A percentile compares a stretch with the other conserved stretches of the same genome.
Conservation (phyloP, 2,329 filamentous ascomycete species). For the Lasiodiplodia theobromae region DNA sequence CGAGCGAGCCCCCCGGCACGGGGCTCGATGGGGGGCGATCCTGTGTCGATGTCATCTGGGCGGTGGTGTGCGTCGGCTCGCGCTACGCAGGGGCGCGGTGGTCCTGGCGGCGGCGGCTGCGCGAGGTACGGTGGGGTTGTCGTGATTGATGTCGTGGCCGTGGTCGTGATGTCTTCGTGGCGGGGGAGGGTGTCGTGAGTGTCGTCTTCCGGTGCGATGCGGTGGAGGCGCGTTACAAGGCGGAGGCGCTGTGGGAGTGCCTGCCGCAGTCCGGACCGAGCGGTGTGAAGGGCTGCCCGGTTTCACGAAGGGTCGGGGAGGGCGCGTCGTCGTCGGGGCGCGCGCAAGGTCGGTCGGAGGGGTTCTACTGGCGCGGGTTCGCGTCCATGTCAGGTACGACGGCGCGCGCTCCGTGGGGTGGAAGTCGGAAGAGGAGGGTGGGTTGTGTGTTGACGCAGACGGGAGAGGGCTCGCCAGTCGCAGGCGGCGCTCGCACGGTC, state of each 20-base stretch:
- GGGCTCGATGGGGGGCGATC: conserved; percentile 42
- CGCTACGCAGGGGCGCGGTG: conserved; percentile 32
- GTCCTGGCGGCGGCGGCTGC: conserved; percentile 29
- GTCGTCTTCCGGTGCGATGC: conserved; percentile 29
- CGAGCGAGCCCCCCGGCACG: conserved; percentile 43
- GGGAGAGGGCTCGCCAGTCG: conserved; percentile 14
- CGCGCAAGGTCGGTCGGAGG: not conserved
- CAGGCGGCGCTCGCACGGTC: conserved; percentile 11
- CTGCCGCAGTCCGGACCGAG: conserved; percentile 22
- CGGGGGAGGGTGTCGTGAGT: conserved; percentile 28
- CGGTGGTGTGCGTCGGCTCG: conserved; percentile 33
- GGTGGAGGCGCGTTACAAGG: conserved; percentile 24
- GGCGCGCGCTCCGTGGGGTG: conserved; percentile 8
- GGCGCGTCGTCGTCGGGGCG: not conserved
- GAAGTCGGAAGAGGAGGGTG: conserved; percentile 3
- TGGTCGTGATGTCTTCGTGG: conserved; percentile 28
- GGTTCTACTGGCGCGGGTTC: conserved; percentile 31
- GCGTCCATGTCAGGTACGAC: conserved; percentile 24
- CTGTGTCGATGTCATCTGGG: conserved; percentile 39
- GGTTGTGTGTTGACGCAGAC: conserved; percentile 12
- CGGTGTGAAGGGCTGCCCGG: conserved; percentile 26
- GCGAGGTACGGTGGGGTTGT: conserved; percentile 6
- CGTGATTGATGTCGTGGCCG: conserved; percentile 3
- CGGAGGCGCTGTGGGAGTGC: conserved; percentile 12
- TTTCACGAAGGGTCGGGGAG: conserved; percentile 6